Conservation (phyloP, 257 asterid genomes). For the Lycium ferocissimum region DNA sequence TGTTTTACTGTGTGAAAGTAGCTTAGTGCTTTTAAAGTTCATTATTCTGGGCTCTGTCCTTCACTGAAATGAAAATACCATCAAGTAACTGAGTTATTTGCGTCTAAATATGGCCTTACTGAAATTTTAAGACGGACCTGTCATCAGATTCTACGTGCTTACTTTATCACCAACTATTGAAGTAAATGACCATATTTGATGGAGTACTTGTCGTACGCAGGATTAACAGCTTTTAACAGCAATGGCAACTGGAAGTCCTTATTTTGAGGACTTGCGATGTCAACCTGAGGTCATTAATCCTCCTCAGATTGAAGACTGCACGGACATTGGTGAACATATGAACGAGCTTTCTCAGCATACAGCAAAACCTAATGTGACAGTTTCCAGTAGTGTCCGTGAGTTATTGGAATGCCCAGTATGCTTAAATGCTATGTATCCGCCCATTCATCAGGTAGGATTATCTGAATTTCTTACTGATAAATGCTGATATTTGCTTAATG, state of each 20-base stretch:
- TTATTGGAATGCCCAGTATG: conserved; percentile 67
- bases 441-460: conserved; percentile 53
- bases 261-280: conserved; percentile 45
- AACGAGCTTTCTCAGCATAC: conserved; percentile 36
- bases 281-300: conserved; percentile 52
- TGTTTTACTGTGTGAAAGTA: neutral
- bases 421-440: conserved; percentile 68
- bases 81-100: neutral
- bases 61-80: neutral
- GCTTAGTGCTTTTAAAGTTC: neutral
- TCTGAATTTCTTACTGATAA: neutral
- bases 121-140: neutral
- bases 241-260: conserved; percentile 46
- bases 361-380: conserved; percentile 44
- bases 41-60: neutral
- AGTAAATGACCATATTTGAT: neutral
- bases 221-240: neutral
- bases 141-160: neutral
- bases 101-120: neutral
- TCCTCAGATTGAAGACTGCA: conserved; percentile 41
- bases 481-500: neutral
- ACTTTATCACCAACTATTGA: conserved; percentile 8
- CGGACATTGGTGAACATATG: conserved; percentile 41
- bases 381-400: conserved; percentile 50
- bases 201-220: conserved; percentile 12